Percentiles rank a stretch among this genome's conserved stretches.
Conservation (phyloP, 2,329 filamentous ascomycete species). For the Akanthomyces dipterigenus region DNA sequence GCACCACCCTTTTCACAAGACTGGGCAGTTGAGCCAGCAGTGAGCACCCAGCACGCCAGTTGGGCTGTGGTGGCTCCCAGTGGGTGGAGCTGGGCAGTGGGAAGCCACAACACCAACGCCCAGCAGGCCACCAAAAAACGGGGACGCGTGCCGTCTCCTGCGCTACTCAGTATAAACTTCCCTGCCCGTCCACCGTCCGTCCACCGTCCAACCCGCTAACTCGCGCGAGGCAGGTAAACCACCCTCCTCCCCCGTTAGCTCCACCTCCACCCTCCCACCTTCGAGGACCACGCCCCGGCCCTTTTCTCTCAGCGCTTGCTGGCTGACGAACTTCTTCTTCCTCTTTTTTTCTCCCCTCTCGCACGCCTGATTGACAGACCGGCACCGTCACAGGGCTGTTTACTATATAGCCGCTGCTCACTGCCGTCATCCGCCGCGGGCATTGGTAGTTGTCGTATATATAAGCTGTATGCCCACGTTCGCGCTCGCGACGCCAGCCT, state of each 20-base stretch:
- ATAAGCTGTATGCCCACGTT: slow-evolving; percentile 13
- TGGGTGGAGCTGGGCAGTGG: too few species aligned
- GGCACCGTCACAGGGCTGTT: neutral
- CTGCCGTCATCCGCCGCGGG: neutral
- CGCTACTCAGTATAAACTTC: too few species aligned
- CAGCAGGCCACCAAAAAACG: too few species aligned
- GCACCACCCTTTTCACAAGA: too few species aligned
- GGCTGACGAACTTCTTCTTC: neutral
- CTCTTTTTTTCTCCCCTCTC: neutral
- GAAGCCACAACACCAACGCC: too few species aligned
- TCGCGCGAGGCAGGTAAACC: neutral
- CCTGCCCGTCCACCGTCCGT: too few species aligned
- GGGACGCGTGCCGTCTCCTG: too few species aligned
- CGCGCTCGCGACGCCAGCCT: slow-evolving; percentile 11
- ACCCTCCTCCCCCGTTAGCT: neutral
- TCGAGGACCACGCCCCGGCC: neutral
- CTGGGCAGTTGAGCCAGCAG: too few species aligned
- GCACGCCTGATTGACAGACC: neutral
- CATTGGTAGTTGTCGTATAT: neutral
- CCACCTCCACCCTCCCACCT: neutral
- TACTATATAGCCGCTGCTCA: neutral
- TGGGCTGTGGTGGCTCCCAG: too few species aligned
- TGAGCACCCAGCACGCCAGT: too few species aligned
- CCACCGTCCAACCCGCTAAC: neutral
- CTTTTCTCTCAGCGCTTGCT: neutral